Evolutionary conservation across 345 rosid genomes (phyloP).

Genomic region (Arabis hirsuta): DNA sequence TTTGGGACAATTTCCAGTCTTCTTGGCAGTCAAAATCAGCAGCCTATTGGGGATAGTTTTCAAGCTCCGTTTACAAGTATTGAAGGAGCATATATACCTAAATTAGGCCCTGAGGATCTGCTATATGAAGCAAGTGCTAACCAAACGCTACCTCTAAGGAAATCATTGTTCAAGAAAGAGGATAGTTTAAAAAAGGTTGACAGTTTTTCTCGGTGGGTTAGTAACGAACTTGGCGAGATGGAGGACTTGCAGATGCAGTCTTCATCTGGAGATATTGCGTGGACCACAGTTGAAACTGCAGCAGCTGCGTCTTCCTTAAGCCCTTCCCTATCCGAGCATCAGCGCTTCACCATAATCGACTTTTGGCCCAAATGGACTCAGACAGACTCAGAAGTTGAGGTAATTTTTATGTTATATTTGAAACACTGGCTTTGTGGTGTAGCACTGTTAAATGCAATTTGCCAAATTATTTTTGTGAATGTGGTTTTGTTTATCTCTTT

Average conservation of each 20-base stretch:
- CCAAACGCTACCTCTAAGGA: conserved; percentile 40
- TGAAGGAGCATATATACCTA: conserved; percentile 49
- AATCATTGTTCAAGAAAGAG: conserved; percentile 52
- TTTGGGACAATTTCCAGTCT: conserved; percentile 48
- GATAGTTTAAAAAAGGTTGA: conserved; percentile 77
- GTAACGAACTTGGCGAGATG: conserved; percentile 75
- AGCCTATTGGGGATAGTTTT: conserved; percentile 34
- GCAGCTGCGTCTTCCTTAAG: conserved; percentile 75
- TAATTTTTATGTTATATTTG: conserved; percentile 34
- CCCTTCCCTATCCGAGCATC: conserved; percentile 84
- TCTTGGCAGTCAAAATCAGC: conserved; percentile 52
- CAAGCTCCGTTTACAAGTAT: conserved; percentile 44
- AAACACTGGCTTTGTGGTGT: not conserved
- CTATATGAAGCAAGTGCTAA: conserved; percentile 54
- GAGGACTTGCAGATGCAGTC: conserved; percentile 77
- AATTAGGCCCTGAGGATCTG: conserved; percentile 49
- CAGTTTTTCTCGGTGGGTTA: conserved; percentile 91
- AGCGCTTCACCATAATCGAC: conserved; percentile 74
- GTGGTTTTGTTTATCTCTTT: conserved; percentile 9
- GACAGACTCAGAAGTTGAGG: conserved; percentile 71
- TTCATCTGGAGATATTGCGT: conserved; percentile 73
- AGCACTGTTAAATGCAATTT: conserved; percentile 14
- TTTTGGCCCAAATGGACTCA: conserved; percentile 86
- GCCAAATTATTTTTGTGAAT: not conserved
- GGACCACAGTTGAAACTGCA: conserved; percentile 73